These are phyloP conservation scores for Zygnema circumcarinatum DNA, from an alignment of 139 green algal species.

Conservation along the genomic window DNA sequence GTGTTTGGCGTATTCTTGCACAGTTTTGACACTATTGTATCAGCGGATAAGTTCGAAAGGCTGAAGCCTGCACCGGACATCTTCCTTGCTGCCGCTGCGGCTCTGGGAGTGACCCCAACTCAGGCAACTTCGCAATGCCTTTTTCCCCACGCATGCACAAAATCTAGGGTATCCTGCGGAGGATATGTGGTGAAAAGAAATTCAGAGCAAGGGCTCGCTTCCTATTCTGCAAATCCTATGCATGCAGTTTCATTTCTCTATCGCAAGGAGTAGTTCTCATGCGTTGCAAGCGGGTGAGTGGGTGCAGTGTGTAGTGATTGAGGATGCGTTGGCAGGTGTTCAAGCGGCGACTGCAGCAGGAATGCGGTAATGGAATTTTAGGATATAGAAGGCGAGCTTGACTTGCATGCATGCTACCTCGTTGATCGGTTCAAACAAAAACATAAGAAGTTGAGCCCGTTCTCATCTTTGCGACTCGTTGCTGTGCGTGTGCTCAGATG, in stretches of 20 bases:
- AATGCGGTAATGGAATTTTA: constrained; percentile 50
- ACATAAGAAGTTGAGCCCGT: not conserved
- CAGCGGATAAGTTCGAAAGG: constrained; percentile 72
- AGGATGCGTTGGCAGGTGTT: constrained; percentile 77
- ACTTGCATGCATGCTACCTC: not conserved
- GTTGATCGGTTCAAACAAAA: too few species aligned
- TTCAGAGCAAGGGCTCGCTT: too few species aligned
- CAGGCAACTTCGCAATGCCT: not conserved
- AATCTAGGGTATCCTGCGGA: too few species aligned
- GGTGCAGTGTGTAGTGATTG: constrained; percentile 76
- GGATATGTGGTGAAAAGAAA: too few species aligned
- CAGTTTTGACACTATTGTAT: constrained; percentile 74
- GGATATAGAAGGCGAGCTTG: too few species aligned
- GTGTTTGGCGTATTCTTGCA: too few species aligned
- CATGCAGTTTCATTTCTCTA: too few species aligned
- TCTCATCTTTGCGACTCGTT: too few species aligned
- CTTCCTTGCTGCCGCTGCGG: constrained; percentile 70
- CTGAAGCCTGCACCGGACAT: constrained; percentile 77
- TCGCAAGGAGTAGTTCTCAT: too few species aligned
- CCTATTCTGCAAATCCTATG: too few species aligned
- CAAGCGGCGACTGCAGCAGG: constrained; percentile 70
- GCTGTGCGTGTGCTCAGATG: constrained; percentile 68
- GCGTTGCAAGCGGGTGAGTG: too few species aligned
- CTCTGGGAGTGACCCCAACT: constrained; percentile 65
- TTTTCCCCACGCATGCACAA: too few species aligned